Evolutionary conservation across 192 early-diverging fungal genomes (phyloP), one percentile per base, ranked within the genome.

Genomic region (Coemansia sp.): DNA sequence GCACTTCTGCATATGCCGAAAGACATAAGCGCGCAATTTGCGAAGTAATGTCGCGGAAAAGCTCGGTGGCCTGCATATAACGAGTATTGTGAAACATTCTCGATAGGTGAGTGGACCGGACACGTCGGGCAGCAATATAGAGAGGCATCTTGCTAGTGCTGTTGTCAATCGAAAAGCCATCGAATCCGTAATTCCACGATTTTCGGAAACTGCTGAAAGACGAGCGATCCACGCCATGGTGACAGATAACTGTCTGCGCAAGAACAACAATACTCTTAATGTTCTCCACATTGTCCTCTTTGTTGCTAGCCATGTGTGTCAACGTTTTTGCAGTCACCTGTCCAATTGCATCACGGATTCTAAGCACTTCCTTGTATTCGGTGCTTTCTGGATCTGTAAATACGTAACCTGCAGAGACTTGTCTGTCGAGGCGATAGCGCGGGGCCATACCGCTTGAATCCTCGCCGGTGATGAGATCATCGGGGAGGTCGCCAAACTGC

Each of bases 271-370:
- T 52, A 21, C 81, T 76, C 56, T 91, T 91, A 60, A 89, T 82
- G 62, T 84, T 86, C 56, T 90, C 91, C 2, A 91, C 86, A 69
- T 94, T 91, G 68, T 94, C 90, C 50, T 89, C 89, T 14, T 83
- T 59, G 66, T 58, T 68, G 30, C 30, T 34, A 10, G 59, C 65
- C 69, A 81, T 65, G 48, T 76, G 84, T 5, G 23, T 56, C 24
- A 87, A 81, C 7, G 86, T 56, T 16, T 83, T 64, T 31, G 85
- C 82, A 5, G 92, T 52, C 16, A 85, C 60, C 25, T 73, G 47
- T 4, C 85, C 88, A 10, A 88, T 76, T 1, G 75, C 60, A 16
- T 78, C 71, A 22, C 90, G 86, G 19, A 92, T 69, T 27, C 54
- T 30, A 74, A 58, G 16, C 73, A 84, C 26, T 58, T 77, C 63